These are phyloP conservation scores for Massariosphaeria phaeospora DNA, from an alignment of 495 filamentous ascomycete species.

Conservation along the genomic window DNA sequence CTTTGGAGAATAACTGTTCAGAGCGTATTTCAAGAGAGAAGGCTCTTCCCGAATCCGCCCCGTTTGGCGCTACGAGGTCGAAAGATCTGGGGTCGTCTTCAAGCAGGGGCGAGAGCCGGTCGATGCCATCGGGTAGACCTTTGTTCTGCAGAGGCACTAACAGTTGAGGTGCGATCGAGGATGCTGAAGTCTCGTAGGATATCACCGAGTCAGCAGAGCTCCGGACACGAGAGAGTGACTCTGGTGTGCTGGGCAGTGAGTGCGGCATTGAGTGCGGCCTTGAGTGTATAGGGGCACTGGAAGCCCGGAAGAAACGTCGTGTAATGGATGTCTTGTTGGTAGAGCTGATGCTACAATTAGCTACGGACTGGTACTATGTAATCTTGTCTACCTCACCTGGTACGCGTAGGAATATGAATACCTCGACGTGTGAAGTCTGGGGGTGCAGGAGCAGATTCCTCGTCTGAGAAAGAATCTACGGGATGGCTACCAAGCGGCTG, in stretches of 20 bases:
- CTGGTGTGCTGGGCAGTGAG: slow-evolving; percentile 31
- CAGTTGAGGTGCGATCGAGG: slow-evolving; percentile 30
- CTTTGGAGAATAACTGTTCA: slow-evolving; percentile 58
- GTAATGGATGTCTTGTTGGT: slow-evolving; percentile 22
- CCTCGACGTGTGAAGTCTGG: slow-evolving; percentile 33
- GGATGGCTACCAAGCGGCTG: slow-evolving; percentile 22
- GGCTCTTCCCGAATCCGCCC: slow-evolving; percentile 18
- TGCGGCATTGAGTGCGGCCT: not conserved
- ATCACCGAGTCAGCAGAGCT: slow-evolving; percentile 40
- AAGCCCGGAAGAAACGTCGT: slow-evolving; percentile 18
- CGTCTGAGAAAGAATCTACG: slow-evolving; percentile 27
- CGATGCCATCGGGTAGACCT: slow-evolving; percentile 43
- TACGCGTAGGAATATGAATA: slow-evolving; percentile 37
- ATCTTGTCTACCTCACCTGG: slow-evolving; percentile 28
- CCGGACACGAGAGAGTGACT: slow-evolving; percentile 22
- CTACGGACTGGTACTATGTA: not conserved
- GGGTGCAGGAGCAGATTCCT: slow-evolving; percentile 24
- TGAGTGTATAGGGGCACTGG: slow-evolving; percentile 11
- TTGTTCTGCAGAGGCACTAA: slow-evolving; percentile 43
- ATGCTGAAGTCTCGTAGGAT: slow-evolving; percentile 41
- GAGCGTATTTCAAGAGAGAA: slow-evolving; percentile 57
- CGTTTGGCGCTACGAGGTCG: slow-evolving; percentile 48
- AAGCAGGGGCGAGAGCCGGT: slow-evolving; percentile 47
- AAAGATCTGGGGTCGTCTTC: slow-evolving; percentile 52
- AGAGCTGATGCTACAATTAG: slow-evolving; percentile 6